Evolutionary conservation across 352 stramenopile species (phyloP).

Genomic region (Phytophthora sojae): DNA sequence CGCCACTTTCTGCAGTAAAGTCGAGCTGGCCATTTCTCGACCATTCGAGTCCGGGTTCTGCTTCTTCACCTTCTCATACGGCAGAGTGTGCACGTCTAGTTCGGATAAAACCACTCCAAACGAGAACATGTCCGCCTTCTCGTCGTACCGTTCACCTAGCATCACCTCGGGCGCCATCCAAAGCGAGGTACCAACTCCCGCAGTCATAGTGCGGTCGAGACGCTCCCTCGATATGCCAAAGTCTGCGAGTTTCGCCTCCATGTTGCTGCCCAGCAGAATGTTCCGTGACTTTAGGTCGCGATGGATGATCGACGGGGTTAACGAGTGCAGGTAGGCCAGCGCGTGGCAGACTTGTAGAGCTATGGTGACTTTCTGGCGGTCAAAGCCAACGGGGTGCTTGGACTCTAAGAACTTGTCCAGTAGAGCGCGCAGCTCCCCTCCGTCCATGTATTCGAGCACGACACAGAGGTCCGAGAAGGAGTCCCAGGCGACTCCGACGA

Average conservation of each 20-base stretch:
- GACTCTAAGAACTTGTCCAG: constrained; percentile 33
- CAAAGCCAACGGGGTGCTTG: constrained; percentile 16
- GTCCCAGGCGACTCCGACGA: constrained; percentile 52
- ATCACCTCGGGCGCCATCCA: no score
- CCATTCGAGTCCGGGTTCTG: constrained; percentile 16
- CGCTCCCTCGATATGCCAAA: constrained; percentile 56
- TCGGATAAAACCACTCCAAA: constrained; percentile 68
- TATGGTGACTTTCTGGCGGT: constrained; percentile 33
- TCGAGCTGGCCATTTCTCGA: constrained; percentile 26
- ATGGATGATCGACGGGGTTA: constrained; percentile 31
- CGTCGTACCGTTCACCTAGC: constrained; percentile 55
- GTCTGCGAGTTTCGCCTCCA: constrained; percentile 67
- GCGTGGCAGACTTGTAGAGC: constrained; percentile 44
- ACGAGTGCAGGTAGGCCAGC: constrained; percentile 45
- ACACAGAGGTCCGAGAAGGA: constrained; percentile 45
- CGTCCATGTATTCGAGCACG: constrained; percentile 54
- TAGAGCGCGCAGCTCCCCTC: constrained; percentile 47
- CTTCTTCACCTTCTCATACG: constrained; percentile 27
- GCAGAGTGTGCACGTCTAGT: constrained; percentile 44
- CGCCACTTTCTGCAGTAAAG: constrained; percentile 42
- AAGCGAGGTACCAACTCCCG: constrained; percentile 58
- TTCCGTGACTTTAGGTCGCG: constrained; percentile 50
- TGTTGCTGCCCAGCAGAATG: constrained; percentile 51
- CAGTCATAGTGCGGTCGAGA: constrained; percentile 42
- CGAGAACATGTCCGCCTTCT: constrained; percentile 68